These are phyloP conservation scores for Botrytis byssoidea DNA, from an alignment of 2,329 filamentous ascomycete species.

Conservation along the genomic window DNA sequence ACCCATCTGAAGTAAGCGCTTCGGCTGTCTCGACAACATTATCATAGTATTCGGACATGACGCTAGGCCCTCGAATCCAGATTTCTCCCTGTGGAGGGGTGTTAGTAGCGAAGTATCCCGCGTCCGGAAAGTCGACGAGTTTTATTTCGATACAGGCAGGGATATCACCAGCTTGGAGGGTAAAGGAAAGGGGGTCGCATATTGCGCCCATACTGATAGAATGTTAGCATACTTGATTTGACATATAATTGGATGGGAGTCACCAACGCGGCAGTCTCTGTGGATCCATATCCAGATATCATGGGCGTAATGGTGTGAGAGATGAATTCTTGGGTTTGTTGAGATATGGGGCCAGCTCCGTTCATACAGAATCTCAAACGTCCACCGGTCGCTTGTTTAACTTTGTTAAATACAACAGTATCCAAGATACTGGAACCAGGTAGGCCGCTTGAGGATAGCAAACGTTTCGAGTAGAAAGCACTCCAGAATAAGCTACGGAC, in stretches of 20 bases:
- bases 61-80: slow-evolving; percentile 75
- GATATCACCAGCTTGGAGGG: slow-evolving; percentile 70
- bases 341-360: slow-evolving; percentile 83
- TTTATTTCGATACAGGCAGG: slow-evolving; percentile 79
- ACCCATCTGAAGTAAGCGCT: slow-evolving; percentile 73
- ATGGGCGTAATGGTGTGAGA: slow-evolving; percentile 89
- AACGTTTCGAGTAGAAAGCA: slow-evolving; percentile 53
- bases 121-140: slow-evolving; percentile 82
- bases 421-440: slow-evolving; percentile 71
- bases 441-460: slow-evolving; percentile 48
- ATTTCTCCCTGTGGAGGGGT: slow-evolving; percentile 64
- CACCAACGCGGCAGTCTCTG: slow-evolving; percentile 71
- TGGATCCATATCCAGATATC: slow-evolving; percentile 89
- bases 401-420: slow-evolving; percentile 81
- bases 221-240: slow-evolving; percentile 40
- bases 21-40: slow-evolving; percentile 68
- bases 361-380: slow-evolving; percentile 86
- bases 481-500: slow-evolving; percentile 74
- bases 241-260: too few relatives aligned
- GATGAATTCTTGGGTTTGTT: slow-evolving; percentile 83
- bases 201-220: slow-evolving; percentile 72
- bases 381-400: slow-evolving; percentile 85
- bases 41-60: slow-evolving; percentile 77
- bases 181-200: slow-evolving; percentile 80
- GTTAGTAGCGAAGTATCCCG: slow-evolving; percentile 67